These are phyloP conservation scores for Chaetomium globosum DNA, from an alignment of 2,329 filamentous ascomycete species.

Conservation along the genomic window DNA sequence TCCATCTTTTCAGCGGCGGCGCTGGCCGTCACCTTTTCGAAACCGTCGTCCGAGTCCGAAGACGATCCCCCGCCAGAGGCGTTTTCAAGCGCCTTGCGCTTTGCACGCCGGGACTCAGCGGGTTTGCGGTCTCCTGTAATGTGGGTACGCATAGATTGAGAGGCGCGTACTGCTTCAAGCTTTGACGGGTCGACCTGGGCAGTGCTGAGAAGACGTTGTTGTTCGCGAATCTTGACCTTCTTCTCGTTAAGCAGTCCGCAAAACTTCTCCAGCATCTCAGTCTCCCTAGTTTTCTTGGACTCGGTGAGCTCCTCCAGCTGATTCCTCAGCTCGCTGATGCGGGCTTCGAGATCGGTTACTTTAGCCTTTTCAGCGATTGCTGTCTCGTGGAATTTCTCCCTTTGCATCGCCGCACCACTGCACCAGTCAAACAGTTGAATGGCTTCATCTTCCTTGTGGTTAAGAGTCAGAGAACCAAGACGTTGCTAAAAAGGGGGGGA, in stretches of 20 bases:
- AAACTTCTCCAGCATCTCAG: slow-evolving; percentile 68
- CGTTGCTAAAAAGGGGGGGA: slow-evolving; percentile 57
- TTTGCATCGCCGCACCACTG: slow-evolving; percentile 56
- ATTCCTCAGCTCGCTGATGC: slow-evolving; percentile 60
- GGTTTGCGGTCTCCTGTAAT: slow-evolving; percentile 33
- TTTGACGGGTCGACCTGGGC: slow-evolving; percentile 26
- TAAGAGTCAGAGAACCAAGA: slow-evolving; percentile 65
- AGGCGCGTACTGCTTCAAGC: slow-evolving; percentile 22
- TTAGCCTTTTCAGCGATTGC: slow-evolving; percentile 49
- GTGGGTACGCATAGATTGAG: slow-evolving; percentile 24
- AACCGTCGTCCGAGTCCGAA: slow-evolving; percentile 51
- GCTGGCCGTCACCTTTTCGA: slow-evolving; percentile 51
- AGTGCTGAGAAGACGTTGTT: slow-evolving; percentile 60
- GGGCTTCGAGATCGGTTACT: slow-evolving; percentile 54
- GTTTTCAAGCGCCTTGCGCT: slow-evolving; percentile 53
- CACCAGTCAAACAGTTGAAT: slow-evolving; percentile 74
- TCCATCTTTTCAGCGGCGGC: slow-evolving; percentile 53
- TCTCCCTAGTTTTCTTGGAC: slow-evolving; percentile 68
- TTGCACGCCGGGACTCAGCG: slow-evolving; percentile 48
- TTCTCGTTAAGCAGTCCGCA: slow-evolving; percentile 73
- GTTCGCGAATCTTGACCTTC: slow-evolving; percentile 76
- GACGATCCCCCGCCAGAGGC: slow-evolving; percentile 41
- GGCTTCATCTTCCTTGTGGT: slow-evolving; percentile 58
- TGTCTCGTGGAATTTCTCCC: slow-evolving; percentile 49
- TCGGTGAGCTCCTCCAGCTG: slow-evolving; percentile 68